Percentiles rank a stretch among this genome's conserved stretches.
These are phyloP conservation scores for Chamaecyparis obtusa DNA, from an alignment of 75 land plant genomes.

Conservation along the genomic window DNA sequence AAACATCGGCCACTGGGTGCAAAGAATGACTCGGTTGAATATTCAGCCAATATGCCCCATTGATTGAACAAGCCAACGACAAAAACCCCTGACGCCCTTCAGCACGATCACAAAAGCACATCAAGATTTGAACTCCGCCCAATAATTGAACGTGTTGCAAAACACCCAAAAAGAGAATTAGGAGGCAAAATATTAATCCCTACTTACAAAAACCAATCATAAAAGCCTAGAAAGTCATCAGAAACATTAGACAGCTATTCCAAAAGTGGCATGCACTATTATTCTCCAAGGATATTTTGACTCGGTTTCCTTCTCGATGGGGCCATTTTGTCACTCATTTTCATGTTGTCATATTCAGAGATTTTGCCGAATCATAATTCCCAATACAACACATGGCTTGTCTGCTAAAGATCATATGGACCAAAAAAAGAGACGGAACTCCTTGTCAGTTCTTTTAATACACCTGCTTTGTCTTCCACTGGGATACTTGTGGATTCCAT, in stretches of 20 bases:
- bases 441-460: background rate
- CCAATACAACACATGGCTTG: background rate
- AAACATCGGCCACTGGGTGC: too few species aligned
- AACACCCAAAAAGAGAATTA: background rate
- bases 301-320: background rate
- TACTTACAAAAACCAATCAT: background rate
- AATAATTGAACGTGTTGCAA: background rate
- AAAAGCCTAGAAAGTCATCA: too few species aligned
- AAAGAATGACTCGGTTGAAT: too few species aligned
- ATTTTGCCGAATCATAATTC: background rate
- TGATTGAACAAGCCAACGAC: background rate
- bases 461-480: background rate
- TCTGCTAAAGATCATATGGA: background rate
- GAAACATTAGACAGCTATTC: background rate
- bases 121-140: background rate
- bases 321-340: background rate
- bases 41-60: background rate
- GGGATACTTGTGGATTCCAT: background rate
- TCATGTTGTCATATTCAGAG: background rate
- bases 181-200: background rate
- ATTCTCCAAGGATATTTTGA: background rate
- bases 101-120: background rate
- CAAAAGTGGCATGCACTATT: background rate
- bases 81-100: background rate
- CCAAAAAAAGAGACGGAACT: background rate